Evolutionary conservation across 176 grass and related monocot genomes (phyloP).

Genomic region (Oryza punctata): DNA sequence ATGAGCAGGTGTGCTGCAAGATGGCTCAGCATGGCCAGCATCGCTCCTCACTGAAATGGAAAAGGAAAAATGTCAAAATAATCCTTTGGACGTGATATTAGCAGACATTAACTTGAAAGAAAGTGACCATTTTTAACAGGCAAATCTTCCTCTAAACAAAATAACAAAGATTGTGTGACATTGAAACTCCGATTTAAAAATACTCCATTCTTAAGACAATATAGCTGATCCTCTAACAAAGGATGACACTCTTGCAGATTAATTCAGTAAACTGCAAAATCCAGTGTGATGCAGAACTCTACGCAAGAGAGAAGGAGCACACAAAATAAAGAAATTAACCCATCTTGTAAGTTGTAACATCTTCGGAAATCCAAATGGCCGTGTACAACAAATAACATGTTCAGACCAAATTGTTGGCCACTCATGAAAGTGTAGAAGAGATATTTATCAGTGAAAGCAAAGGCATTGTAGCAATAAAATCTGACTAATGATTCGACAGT

Average conservation of each 20-base stretch:
- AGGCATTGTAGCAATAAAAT: not conserved
- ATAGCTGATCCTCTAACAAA: not conserved
- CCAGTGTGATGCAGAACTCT: not conserved
- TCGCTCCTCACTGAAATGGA: constrained; percentile 45
- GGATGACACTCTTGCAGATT: not conserved
- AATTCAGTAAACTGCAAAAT: not conserved
- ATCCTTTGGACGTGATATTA: not conserved
- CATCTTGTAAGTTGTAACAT: constrained; percentile 26
- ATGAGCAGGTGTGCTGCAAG: constrained; percentile 33
- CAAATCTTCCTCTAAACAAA: not conserved
- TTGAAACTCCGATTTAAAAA: constrained; percentile 1
- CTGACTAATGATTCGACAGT: not conserved
- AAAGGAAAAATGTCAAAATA: constrained; percentile 23
- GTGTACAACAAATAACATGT: not conserved
- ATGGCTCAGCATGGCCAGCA: constrained; percentile 35
- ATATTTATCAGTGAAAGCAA: not conserved
- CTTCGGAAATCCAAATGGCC: not conserved
- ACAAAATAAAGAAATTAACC: not conserved
- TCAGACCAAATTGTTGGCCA: not conserved
- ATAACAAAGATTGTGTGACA: not conserved
- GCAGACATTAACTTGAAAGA: constrained; percentile 20
- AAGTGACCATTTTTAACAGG: not conserved
- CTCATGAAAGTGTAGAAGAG: not conserved
- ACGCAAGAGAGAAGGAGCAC: constrained; percentile 7
- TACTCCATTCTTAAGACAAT: not conserved